Evolutionary conservation across 208 protist genomes (phyloP).

Genomic region (Wallacemonas rigidus): DNA sequence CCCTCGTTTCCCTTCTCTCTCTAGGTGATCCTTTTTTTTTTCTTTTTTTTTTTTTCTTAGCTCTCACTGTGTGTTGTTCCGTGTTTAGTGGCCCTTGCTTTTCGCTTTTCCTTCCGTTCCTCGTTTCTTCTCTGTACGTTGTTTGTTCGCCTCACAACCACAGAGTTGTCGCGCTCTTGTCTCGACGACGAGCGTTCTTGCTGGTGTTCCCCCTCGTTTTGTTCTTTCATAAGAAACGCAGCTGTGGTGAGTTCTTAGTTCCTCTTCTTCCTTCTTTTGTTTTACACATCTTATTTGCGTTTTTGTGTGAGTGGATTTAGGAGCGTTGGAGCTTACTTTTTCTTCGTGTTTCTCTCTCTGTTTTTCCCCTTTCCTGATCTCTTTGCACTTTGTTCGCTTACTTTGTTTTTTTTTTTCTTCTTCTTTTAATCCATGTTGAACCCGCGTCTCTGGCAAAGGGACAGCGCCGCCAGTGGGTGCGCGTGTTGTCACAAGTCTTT

Average conservation of each 20-base stretch:
- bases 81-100: too few relatives aligned
- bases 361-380: conserved; percentile 1
- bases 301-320: too few relatives aligned
- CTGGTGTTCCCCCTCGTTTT: too few relatives aligned
- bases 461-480: conserved; percentile 25
- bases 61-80: background rate
- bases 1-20: conserved; percentile 8
- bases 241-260: background rate
- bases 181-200: too few relatives aligned
- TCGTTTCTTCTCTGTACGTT: too few relatives aligned
- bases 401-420: background rate
- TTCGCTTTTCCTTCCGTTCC: too few relatives aligned
- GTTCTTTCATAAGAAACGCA: too few relatives aligned
- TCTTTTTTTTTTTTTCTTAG: conserved; percentile 20
- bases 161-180: too few relatives aligned
- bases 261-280: conserved; percentile 20
- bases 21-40: background rate
- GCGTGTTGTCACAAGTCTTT: conserved; percentile 27
- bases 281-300: background rate
- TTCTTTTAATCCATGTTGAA: conserved; percentile 26
- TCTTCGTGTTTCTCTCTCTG: background rate
- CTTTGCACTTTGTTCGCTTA: conserved; percentile 6
- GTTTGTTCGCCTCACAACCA: too few relatives aligned
- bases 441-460: conserved; percentile 30
- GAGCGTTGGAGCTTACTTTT: too few relatives aligned